These are phyloP conservation scores for Phoenix roebelenii DNA, from an alignment of 176 grass and related monocot species.

Conservation along the genomic window DNA sequence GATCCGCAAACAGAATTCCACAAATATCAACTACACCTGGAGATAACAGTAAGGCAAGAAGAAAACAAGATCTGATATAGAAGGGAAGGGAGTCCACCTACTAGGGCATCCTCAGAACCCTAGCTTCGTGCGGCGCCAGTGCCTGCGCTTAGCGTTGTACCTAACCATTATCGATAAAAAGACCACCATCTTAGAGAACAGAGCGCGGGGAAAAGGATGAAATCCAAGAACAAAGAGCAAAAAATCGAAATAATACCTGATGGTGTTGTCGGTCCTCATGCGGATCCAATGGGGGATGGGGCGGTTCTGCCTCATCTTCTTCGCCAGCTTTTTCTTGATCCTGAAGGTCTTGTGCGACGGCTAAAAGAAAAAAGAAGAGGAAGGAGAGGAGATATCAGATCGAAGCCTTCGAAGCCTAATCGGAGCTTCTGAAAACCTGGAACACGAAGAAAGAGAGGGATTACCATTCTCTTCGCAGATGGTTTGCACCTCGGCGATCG, in stretches of 20 bases:
- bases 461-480: slow-evolving; percentile 41
- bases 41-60: no score
- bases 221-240: neutral
- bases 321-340: slow-evolving; percentile 92
- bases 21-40: no score
- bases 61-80: no score
- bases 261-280: slow-evolving; percentile 85
- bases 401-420: neutral
- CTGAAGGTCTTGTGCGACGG: slow-evolving; percentile 92
- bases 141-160: slow-evolving; percentile 98
- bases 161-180: slow-evolving; percentile 21
- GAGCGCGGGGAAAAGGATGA: neutral
- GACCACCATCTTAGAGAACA: neutral
- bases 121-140: slow-evolving; percentile 97
- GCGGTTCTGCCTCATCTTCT: slow-evolving; percentile 94
- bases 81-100: neutral
- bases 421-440: no score
- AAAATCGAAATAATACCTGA: slow-evolving; percentile 33
- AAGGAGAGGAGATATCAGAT: neutral
- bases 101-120: slow-evolving; percentile 51
- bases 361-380: slow-evolving; percentile 10
- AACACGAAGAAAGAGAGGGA: neutral
- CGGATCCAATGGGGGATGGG: slow-evolving; percentile 97
- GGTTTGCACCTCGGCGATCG: slow-evolving; percentile 18
- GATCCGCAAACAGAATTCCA: no score